A percentile compares a stretch with the other conserved stretches of the same genome.
phyloP scores from a whole-genome alignment of 805 yeast genomes.

The Metschnikowia noctiluminum region DNA sequence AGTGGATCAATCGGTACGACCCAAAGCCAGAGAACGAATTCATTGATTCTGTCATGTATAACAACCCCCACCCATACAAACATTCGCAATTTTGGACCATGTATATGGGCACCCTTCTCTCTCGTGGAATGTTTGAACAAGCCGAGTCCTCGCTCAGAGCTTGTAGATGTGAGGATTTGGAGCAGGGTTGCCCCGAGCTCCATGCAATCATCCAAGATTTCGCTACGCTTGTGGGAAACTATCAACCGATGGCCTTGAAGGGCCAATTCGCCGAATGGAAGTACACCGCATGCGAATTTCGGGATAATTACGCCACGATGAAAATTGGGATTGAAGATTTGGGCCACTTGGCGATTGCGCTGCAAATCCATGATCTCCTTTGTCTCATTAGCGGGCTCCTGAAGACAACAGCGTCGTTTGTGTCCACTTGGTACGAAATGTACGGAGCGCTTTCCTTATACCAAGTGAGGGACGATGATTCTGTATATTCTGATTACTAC shows the following conservation, averaged over 20 bases:
- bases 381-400: slow-evolving; percentile 47
- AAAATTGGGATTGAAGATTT: slow-evolving; percentile 22
- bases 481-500: slow-evolving; percentile 33
- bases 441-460: slow-evolving; percentile 53
- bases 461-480: slow-evolving; percentile 49
- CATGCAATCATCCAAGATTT: slow-evolving; percentile 41
- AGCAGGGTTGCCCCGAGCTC: slow-evolving; percentile 28
- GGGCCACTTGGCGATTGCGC: slow-evolving; percentile 26
- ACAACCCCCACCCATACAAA: slow-evolving; percentile 42
- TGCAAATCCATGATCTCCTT: slow-evolving; percentile 41
- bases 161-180: slow-evolving; percentile 42
- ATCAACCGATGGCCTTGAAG: slow-evolving; percentile 38
- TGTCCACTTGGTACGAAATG: slow-evolving; percentile 68
- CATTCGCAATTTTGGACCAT: slow-evolving; percentile 62
- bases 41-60: slow-evolving; percentile 45
- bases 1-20: slow-evolving; percentile 70
- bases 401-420: slow-evolving; percentile 47
- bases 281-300: slow-evolving; percentile 44
- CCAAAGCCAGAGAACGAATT: slow-evolving; percentile 58
- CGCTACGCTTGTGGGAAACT: slow-evolving; percentile 34
- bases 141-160: slow-evolving; percentile 48
- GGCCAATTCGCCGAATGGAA: slow-evolving; percentile 50
- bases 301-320: slow-evolving; percentile 37
- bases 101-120: slow-evolving; percentile 50
- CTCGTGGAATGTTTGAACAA: slow-evolving; percentile 59